phyloP scores from a whole-genome alignment of 2,329 filamentous ascomycete genomes.

The Fusarium nisikadoi region DNA sequence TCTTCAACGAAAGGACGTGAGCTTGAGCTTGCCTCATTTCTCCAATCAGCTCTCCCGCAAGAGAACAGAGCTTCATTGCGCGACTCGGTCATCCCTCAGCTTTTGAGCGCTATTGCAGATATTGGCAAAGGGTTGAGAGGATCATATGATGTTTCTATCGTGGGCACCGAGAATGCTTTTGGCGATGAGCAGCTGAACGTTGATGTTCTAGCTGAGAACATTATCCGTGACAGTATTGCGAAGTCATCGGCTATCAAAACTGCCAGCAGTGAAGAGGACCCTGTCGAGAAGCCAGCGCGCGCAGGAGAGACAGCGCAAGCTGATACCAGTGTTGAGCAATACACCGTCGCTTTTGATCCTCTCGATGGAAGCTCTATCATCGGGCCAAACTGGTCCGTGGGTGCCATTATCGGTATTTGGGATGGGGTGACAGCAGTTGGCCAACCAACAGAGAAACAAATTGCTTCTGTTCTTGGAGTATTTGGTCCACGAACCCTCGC shows the following conservation, averaged over 20 bases:
- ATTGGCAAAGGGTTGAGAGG: slow-evolving; percentile 58
- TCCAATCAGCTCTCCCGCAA: slow-evolving; percentile 35
- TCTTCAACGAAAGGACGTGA: background rate
- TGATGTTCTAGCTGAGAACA: slow-evolving; percentile 62
- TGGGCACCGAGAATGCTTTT: slow-evolving; percentile 65
- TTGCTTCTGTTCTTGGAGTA: slow-evolving; percentile 63
- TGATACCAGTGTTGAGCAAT: slow-evolving; percentile 52
- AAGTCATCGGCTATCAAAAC: slow-evolving; percentile 58
- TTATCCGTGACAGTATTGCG: slow-evolving; percentile 58
- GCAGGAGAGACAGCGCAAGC: slow-evolving; percentile 1
- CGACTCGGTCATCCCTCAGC: slow-evolving; percentile 59
- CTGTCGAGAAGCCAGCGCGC: slow-evolving; percentile 55
- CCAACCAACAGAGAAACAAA: slow-evolving; percentile 54
- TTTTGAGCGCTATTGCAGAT: slow-evolving; percentile 57
- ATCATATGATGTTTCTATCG: slow-evolving; percentile 58
- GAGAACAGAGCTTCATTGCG: slow-evolving; percentile 49
- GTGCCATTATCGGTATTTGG: slow-evolving; percentile 71
- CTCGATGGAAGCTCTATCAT: slow-evolving; percentile 72
- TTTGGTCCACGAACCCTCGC: slow-evolving; percentile 66
- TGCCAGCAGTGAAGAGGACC: slow-evolving; percentile 71
- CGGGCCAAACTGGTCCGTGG: slow-evolving; percentile 67
- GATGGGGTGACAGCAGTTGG: slow-evolving; percentile 58
- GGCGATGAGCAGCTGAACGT: slow-evolving; percentile 70
- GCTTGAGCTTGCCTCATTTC: slow-evolving; percentile 16
- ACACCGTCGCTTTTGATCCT: slow-evolving; percentile 71